Conservation (phyloP, 139 green algal genomes). For the Choricystis sp. region DNA sequence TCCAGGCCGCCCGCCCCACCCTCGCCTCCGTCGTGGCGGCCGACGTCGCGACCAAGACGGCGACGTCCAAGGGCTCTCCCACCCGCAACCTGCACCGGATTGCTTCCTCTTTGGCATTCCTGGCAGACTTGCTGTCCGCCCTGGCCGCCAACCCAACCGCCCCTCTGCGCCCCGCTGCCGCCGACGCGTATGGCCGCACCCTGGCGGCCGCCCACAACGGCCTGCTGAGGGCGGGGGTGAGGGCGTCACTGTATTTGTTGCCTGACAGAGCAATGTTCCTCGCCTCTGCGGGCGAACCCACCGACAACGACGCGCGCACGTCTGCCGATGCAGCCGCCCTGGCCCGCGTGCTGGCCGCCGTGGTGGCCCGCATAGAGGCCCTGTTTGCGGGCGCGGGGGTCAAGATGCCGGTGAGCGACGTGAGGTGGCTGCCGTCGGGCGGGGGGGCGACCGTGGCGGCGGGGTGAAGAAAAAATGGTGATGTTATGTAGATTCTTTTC, state of each 20-base stretch:
- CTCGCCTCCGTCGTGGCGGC: slow-evolving; percentile 7
- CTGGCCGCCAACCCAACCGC: not conserved
- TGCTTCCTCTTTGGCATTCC: not conserved
- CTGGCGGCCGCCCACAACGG: not conserved
- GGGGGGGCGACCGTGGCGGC: not conserved
- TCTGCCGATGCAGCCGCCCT: not conserved
- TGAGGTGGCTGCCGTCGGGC: not conserved
- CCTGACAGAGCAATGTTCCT: not conserved
- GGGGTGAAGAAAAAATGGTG: slow-evolving; percentile 3
- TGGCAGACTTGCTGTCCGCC: not conserved
- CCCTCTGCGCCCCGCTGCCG: not conserved
- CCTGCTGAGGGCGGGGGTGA: not conserved
- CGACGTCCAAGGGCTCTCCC: not conserved
- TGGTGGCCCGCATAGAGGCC: not conserved
- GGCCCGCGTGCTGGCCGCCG: not conserved
- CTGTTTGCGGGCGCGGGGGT: not conserved
- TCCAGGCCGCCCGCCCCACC: not conserved
- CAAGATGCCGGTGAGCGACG: not conserved
- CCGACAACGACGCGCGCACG: not conserved
- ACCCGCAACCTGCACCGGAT: not conserved
- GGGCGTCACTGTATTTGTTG: not conserved
- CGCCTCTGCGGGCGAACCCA: not conserved
- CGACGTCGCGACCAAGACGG: slow-evolving; percentile 1
- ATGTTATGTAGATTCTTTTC: slow-evolving; percentile 3
- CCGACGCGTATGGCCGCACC: not conserved